Evolutionary conservation across 1,139 yeast species (phyloP), one percentile per base, ranked within the genome.

Genomic region (Diutina sp.): DNA sequence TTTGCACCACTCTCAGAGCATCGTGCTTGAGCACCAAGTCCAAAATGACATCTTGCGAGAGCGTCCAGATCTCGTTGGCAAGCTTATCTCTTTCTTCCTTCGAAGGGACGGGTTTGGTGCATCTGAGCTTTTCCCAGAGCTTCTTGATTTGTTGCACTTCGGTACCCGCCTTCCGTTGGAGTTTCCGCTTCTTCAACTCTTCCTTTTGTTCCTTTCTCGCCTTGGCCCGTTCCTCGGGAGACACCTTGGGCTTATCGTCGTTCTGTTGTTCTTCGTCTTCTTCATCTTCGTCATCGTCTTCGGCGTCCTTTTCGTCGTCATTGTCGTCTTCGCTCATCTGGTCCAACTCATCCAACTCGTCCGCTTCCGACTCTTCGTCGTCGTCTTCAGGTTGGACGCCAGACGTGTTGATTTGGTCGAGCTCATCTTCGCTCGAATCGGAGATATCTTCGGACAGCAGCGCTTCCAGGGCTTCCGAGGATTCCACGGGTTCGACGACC

Each of bases 21-120:
- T 93, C 99, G 68, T 93, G 99, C 74, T 93, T 91, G 73, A 93
- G 71, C 47, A 91, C 97, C 62, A 93, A 78, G 65, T 91, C 98
- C 63, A 82, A 82, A 57, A 90, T 81, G 55, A 84, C 83, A 65
- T 87, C 91, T 65, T 85, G 80, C 55, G 95, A 77, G 60, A 89
- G 78, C 28, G 79, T 84, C 97, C 97, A 91, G 51, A 89, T 84
- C 70, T 91, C 95, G 63, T 87, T 79, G 66, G 93, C 82, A 55
- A 90, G 75, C 70, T 86, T 85, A 60, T 86, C 87, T 68, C 97
- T 84, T 45, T 86, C 80, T 59, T 78, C 83, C 62, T 86, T 85
- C 55, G 96, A 87, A 53, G 90, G 78, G 28, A 96, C 87, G 55
- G 93, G 91, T 60, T 82, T 84, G 65, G 87, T 88, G 51, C 88